Evolutionary conservation across 2,329 filamentous ascomycete genomes (phyloP), one percentile per base, ranked within the genome.

Genomic region (Bipolaris bicolor): DNA sequence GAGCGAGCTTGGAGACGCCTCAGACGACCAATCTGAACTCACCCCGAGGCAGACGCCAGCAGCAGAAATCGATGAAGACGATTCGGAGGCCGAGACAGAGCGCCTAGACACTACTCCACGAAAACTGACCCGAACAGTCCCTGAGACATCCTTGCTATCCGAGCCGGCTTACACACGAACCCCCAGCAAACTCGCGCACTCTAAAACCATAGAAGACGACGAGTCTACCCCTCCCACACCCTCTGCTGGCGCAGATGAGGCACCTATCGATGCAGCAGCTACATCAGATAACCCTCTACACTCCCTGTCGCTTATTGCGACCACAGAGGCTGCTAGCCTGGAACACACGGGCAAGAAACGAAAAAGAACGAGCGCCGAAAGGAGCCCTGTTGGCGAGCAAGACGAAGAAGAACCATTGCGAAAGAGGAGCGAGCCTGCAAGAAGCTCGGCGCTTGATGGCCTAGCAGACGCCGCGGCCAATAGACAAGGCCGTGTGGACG

Each of bases 61-160:
- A 43, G 49, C 55, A 36, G 67, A 76, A 48, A 48, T 74, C 46
- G 74, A 89, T 31, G 85, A 88, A 50, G 83, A 84, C 53, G 88
- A 90, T 67, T 89, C 93, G 3, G 94, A 98, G 77, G 94, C 94
- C 33, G 94, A 97, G 78, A 98, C 94, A 1, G 93, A 97, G 78
- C 88, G 95, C 57, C 84, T 99, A 58, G 95, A 95, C 72, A 88
- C 90, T 71, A 96, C 92, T n/a, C 92, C 93, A 16, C 86, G 87
- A 61, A 90, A 83, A 69, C 78, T 83, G 70, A 83, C 62, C 45
- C 71, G 71, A 64, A 71, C 70, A 31, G 68, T 59, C 41, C 71
- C 70, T 13, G 70, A 74, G 60, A 71, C 69, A 52, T 73, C 72
- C 59, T 66, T 75, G 44, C 61, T 66, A 26, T 72, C 73, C 9